A percentile compares a stretch with the other conserved stretches of the same genome.
These are phyloP conservation scores for Alternaria incomplexa DNA, from an alignment of 2,329 filamentous ascomycete species.

Conservation along the genomic window DNA sequence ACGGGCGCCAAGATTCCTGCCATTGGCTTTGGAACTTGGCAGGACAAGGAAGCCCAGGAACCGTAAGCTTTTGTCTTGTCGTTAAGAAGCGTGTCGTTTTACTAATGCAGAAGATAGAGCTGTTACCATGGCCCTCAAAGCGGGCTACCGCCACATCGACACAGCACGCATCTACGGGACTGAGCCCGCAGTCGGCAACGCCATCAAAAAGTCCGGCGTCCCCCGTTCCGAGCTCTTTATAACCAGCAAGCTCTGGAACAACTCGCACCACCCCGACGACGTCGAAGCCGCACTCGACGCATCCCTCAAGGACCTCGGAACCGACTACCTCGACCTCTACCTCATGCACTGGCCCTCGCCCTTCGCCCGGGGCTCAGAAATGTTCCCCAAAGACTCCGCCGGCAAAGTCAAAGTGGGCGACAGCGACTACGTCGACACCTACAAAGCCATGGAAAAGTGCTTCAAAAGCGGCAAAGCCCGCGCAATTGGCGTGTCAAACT, in stretches of 20 bases:
- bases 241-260: slow-evolving; percentile 88
- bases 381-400: slow-evolving; percentile 59
- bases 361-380: slow-evolving; percentile 73
- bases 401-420: slow-evolving; percentile 32
- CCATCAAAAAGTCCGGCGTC: slow-evolving; percentile 40
- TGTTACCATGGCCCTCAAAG: slow-evolving; percentile 44
- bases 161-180: slow-evolving; percentile 37
- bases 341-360: slow-evolving; percentile 79
- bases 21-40: slow-evolving; percentile 63
- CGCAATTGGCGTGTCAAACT: slow-evolving; percentile 45
- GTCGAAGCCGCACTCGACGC: slow-evolving; percentile 75
- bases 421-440: slow-evolving; percentile 39
- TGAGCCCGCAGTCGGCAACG: slow-evolving; percentile 31
- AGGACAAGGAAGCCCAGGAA: slow-evolving; percentile 40
- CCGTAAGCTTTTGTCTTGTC: slow-evolving; percentile 12
- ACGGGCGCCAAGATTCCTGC: slow-evolving; percentile 78
- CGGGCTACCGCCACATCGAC: slow-evolving; percentile 42
- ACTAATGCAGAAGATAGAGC: slow-evolving; percentile 29
- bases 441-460: slow-evolving; percentile 50
- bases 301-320: slow-evolving; percentile 75
- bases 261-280: slow-evolving; percentile 73
- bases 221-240: slow-evolving; percentile 49
- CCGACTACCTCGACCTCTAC: slow-evolving; percentile 91
- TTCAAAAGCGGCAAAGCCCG: slow-evolving; percentile 43
- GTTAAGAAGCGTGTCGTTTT: neutral